phyloP scores from a whole-genome alignment of 768 basidiomycete species.

The Hygrophoropsis aurantiaca region DNA sequence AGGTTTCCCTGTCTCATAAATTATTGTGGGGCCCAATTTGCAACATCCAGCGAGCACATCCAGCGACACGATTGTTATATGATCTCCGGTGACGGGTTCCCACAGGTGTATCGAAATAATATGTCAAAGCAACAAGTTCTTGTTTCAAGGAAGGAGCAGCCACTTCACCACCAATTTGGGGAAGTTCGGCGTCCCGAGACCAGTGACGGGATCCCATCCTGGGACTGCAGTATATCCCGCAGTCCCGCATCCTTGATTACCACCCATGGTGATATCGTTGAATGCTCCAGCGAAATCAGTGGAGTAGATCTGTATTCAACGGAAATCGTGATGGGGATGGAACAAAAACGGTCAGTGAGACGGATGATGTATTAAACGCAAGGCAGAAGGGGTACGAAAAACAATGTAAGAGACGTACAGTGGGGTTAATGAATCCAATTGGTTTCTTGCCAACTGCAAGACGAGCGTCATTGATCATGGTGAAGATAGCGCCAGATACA shows the following conservation, averaged over 20 bases:
- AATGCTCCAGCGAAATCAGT: conserved; percentile 33
- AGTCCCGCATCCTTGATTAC: conserved; percentile 39
- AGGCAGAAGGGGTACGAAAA: not conserved
- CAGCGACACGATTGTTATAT: no score
- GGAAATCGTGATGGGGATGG: no score
- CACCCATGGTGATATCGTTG: conserved; percentile 37
- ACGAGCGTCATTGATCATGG: conserved; percentile 40
- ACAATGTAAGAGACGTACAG: conserved; percentile 19
- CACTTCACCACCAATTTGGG: conserved; percentile 37
- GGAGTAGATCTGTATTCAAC: conserved; percentile 12
- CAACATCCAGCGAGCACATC: no score
- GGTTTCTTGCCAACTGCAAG: conserved; percentile 35
- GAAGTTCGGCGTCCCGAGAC: conserved; percentile 41
- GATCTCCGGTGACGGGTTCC: no score
- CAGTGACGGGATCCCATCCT: conserved; percentile 42
- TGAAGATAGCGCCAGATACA: conserved; percentile 35
- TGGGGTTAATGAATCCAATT: conserved; percentile 42
- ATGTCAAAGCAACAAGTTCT: not conserved
- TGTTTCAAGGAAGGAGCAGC: conserved; percentile 30
- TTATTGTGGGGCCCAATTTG: no score
- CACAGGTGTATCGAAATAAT: no score
- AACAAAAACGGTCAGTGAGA: conserved; percentile 22
- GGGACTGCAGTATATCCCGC: conserved; percentile 22
- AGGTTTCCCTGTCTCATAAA: no score
- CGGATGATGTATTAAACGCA: conserved; percentile 9